A percentile compares a stretch with the other conserved stretches of the same genome.
phyloP scores from a whole-genome alignment of 148 eudicot species.

The Rheum nobile region DNA sequence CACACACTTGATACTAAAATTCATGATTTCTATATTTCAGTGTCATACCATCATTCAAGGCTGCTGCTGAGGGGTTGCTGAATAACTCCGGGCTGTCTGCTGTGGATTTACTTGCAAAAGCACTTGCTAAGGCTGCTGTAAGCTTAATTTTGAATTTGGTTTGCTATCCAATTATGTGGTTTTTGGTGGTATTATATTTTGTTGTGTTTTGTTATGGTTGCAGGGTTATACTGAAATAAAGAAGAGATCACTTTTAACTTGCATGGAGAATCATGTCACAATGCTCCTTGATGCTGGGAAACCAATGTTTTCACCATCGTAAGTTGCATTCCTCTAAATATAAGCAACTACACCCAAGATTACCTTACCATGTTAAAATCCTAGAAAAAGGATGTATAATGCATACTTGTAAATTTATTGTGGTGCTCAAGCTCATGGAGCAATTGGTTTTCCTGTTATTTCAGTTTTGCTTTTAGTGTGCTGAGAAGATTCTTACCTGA shows the following conservation, averaged over 20 bases:
- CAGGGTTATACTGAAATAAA: constrained; percentile 91
- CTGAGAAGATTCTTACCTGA: constrained; percentile 77
- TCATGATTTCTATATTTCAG: constrained; percentile 15
- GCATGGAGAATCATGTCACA: constrained; percentile 73
- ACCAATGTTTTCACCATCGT: constrained; percentile 71
- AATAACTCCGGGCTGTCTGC: constrained; percentile 60
- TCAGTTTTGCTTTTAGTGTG: constrained; percentile 45
- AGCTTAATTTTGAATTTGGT: constrained; percentile 14
- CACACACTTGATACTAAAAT: background rate
- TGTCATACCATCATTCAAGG: constrained; percentile 77
- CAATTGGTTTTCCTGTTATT: background rate
- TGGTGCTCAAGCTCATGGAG: background rate
- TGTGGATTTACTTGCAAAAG: constrained; percentile 73
- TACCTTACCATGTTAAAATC: background rate
- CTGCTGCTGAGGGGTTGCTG: constrained; percentile 85
- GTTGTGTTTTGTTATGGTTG: background rate
- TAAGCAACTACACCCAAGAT: background rate
- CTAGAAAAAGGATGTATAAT: too few relatives aligned
- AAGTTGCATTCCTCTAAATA: constrained; percentile 21
- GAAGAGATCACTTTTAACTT: constrained; percentile 65
- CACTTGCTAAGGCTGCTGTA: constrained; percentile 86
- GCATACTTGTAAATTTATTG: background rate
- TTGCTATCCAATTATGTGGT: background rate
- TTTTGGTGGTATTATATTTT: background rate
- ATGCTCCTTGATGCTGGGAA: constrained; percentile 60